Evolutionary conservation across 192 early-diverging fungal species (phyloP).

Genomic region (Borealophlyctis nickersoniae): DNA sequence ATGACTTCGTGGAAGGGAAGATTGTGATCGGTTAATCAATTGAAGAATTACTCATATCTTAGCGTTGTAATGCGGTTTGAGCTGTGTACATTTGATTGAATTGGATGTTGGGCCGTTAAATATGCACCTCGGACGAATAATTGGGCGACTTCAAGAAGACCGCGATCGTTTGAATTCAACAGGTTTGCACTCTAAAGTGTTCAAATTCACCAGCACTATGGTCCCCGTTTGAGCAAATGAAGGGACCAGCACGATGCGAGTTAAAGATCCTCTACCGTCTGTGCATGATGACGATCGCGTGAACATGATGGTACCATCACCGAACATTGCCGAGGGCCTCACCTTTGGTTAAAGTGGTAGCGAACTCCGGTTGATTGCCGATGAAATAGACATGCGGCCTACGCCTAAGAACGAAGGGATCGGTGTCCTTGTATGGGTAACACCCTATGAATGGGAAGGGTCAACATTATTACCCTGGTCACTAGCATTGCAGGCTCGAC

Average conservation of each 20-base stretch:
- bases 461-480: not conserved
- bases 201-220: constrained; percentile 78
- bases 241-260: constrained; percentile 74
- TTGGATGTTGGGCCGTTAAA: too few species aligned
- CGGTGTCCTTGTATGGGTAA: constrained; percentile 81
- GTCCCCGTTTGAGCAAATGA: constrained; percentile 63
- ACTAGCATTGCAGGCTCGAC: constrained; percentile 6
- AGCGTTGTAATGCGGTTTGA: too few species aligned
- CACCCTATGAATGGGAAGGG: constrained; percentile 60
- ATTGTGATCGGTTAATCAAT: constrained; percentile 79
- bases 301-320: constrained; percentile 3
- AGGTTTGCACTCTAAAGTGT: constrained; percentile 49
- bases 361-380: constrained; percentile 81
- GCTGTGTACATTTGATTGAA: too few species aligned
- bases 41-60: too few species aligned
- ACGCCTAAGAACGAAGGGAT: constrained; percentile 79
- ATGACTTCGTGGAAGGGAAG: constrained; percentile 65
- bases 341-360: constrained; percentile 46
- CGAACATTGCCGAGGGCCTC: not conserved
- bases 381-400: constrained; percentile 85
- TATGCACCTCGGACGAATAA: too few species aligned
- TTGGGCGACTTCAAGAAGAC: too few species aligned
- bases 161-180: constrained; percentile 4
- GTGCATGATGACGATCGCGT: too few species aligned
- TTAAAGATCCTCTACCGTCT: too few species aligned